Evolutionary conservation across 176 grass and related monocot species (phyloP).

Genomic region (Lolium rigidum): DNA sequence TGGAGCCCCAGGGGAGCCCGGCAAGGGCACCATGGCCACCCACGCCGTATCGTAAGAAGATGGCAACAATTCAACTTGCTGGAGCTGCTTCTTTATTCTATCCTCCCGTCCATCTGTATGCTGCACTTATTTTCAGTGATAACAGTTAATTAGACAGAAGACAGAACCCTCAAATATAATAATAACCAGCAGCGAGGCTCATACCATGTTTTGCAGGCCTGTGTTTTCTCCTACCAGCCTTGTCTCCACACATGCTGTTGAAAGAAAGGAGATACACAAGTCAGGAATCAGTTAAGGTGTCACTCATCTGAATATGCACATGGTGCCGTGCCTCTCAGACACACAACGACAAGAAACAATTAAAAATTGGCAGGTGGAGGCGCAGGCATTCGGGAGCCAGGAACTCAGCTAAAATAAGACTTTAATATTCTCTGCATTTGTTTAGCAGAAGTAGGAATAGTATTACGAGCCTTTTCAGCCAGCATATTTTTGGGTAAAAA

Average conservation of each 20-base stretch:
- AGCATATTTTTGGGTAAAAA: background rate
- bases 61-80: background rate
- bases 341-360: background rate
- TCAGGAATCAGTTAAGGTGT: background rate
- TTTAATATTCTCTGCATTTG: background rate
- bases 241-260: background rate
- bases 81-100: slow-evolving; percentile 12
- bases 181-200: background rate
- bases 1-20: slow-evolving; percentile 27
- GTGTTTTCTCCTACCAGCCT: background rate
- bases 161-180: background rate
- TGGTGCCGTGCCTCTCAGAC: background rate
- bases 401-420: background rate
- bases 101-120: background rate
- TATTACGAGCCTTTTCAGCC: background rate
- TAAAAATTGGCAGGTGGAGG: background rate
- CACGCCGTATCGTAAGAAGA: slow-evolving; percentile 13
- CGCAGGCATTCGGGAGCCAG: background rate
- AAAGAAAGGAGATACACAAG: background rate
- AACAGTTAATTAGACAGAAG: background rate
- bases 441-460: background rate
- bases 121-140: background rate
- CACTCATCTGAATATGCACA: background rate
- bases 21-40: slow-evolving; percentile 70
- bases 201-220: background rate